Evolutionary conservation across 2,329 filamentous ascomycete genomes (phyloP).

Genomic region (Paraphoma chrysanthemicola): DNA sequence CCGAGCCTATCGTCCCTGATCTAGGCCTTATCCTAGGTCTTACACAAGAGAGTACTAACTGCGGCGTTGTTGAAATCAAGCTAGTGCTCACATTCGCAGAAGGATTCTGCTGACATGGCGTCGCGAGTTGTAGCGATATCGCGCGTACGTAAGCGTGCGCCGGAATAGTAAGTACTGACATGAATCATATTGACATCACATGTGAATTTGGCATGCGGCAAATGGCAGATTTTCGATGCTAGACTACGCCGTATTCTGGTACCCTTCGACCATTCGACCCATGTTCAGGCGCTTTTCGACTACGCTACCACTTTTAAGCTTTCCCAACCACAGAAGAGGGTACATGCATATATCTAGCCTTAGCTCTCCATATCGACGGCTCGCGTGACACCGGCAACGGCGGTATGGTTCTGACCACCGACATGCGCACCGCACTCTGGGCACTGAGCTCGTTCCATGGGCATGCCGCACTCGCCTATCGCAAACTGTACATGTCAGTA

Average conservation of each 20-base stretch:
- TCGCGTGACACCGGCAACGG: slow-evolving; percentile 59
- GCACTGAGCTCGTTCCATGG: slow-evolving; percentile 67
- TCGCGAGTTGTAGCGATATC: background rate
- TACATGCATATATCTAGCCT: background rate
- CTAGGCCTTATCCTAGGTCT: too few species aligned
- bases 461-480: slow-evolving; percentile 71
- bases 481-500: slow-evolving; percentile 53
- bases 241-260: too few species aligned
- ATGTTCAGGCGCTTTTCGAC: too few species aligned
- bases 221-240: too few species aligned
- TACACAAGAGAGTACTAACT: background rate
- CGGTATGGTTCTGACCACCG: slow-evolving; percentile 61
- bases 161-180: too few species aligned
- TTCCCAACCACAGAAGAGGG: too few species aligned
- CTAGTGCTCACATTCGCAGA: background rate
- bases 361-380: slow-evolving; percentile 58
- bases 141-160: background rate
- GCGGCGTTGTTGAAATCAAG: background rate
- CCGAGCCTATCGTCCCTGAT: too few species aligned
- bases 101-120: background rate
- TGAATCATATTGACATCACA: background rate
- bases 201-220: background rate
- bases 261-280: too few species aligned
- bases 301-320: too few species aligned
- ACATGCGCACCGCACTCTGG: slow-evolving; percentile 67